phyloP scores from a whole-genome alignment of 1,284 basidiomycete species.

The Agroathelia rolfsii region DNA sequence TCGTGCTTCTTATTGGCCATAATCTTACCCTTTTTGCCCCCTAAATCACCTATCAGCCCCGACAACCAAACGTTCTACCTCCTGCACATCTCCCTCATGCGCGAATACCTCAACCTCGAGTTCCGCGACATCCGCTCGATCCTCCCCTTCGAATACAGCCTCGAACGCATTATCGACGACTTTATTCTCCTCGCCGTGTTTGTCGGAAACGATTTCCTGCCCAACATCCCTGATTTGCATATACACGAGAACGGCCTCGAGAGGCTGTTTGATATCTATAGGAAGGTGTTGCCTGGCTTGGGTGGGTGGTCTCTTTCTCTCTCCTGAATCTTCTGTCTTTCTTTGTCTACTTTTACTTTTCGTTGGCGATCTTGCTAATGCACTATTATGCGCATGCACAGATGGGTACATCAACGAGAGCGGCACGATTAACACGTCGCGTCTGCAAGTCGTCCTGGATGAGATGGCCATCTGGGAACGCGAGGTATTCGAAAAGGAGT shows the following conservation, averaged over 20 bases:
- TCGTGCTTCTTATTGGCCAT: slow-evolving; percentile 1
- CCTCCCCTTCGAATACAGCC: slow-evolving; percentile 64
- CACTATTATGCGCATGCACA: slow-evolving; percentile 16
- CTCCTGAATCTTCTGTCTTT: slow-evolving; percentile 1
- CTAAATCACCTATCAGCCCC: slow-evolving; percentile 10
- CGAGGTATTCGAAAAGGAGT: slow-evolving; percentile 87
- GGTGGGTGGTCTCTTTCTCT: slow-evolving; percentile 34
- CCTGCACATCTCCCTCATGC: slow-evolving; percentile 87
- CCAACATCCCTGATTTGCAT: slow-evolving; percentile 92
- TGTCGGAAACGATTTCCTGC: slow-evolving; percentile 95
- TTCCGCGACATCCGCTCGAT: slow-evolving; percentile 62
- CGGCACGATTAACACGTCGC: slow-evolving; percentile 72
- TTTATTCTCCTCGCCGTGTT: slow-evolving; percentile 96
- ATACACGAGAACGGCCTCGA: slow-evolving; percentile 97
- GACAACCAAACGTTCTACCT: slow-evolving; percentile 59
- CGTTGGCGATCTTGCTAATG: background rate
- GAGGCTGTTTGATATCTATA: slow-evolving; percentile 90
- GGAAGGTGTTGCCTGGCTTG: slow-evolving; percentile 76
- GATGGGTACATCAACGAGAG: slow-evolving; percentile 93
- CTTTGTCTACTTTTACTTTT: slow-evolving; percentile 1
- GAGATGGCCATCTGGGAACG: slow-evolving; percentile 84
- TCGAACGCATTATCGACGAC: slow-evolving; percentile 95
- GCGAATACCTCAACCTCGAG: slow-evolving; percentile 96
- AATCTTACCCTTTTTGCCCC: slow-evolving; percentile 12
- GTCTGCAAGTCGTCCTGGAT: slow-evolving; percentile 82